Conservation (phyloP, 352 stramenopile genomes). For the Peronospora destructor region DNA sequence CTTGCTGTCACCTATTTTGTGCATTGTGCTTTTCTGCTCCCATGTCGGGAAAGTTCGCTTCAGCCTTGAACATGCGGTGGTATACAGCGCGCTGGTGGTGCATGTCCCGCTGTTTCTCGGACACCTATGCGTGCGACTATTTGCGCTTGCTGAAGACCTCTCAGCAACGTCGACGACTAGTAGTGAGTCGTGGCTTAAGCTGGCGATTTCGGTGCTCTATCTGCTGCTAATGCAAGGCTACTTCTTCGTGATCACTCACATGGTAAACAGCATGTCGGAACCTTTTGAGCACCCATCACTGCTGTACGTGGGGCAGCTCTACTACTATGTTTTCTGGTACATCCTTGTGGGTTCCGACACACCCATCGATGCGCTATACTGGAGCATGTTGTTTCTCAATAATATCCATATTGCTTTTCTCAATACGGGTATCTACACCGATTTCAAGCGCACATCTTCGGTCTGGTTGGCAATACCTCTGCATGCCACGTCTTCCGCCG, state of each 20-base stretch:
- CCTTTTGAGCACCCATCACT: slow-evolving; percentile 75
- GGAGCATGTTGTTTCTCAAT: slow-evolving; percentile 77
- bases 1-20: slow-evolving; percentile 51
- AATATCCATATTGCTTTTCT: slow-evolving; percentile 84
- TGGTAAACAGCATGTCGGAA: slow-evolving; percentile 78
- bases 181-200: slow-evolving; percentile 58
- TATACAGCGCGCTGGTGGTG: slow-evolving; percentile 69
- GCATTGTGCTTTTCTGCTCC: slow-evolving; percentile 48
- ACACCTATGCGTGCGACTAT: slow-evolving; percentile 71
- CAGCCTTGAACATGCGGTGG: slow-evolving; percentile 64
- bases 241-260: slow-evolving; percentile 76
- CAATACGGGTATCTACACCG: slow-evolving; percentile 81
- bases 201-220: slow-evolving; percentile 69
- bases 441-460: slow-evolving; percentile 63
- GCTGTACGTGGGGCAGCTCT: slow-evolving; percentile 79
- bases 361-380: slow-evolving; percentile 76
- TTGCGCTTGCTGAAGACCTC: slow-evolving; percentile 47
- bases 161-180: slow-evolving; percentile 23
- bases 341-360: slow-evolving; percentile 74
- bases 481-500: slow-evolving; percentile 44
- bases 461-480: slow-evolving; percentile 39
- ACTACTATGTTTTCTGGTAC: slow-evolving; percentile 88
- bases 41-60: slow-evolving; percentile 29
- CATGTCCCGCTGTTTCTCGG: slow-evolving; percentile 77
- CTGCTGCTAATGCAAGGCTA: slow-evolving; percentile 79